Base-by-base conservation (phyloP, 78 protist species). In the Dictyostelium citrinum region DNA sequence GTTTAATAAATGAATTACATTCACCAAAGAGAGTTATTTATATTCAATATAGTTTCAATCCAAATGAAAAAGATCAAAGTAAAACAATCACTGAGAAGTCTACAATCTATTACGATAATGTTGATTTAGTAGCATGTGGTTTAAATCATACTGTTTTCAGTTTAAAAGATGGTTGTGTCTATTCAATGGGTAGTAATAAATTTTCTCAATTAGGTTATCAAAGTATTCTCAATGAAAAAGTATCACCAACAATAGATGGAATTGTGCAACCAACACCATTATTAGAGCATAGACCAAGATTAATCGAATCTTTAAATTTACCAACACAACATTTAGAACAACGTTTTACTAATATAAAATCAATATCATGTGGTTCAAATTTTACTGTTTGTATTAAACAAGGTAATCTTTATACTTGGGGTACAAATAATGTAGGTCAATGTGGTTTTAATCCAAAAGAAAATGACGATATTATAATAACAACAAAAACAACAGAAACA, bases 101-200 rank as follows among this genome's bases (percentile, higher is more conserved):
- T 1, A 22, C 55, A 58, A 70, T 6, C n/a, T 33, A 27, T 17
- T 17, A 39, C 4, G 90, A 33, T 29, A 35, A 41, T 60, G 90
- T 90, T 0, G 86, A 83, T 37, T 20, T 74, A 6, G 95, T 91
- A 0, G 43, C 95, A 14, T 91, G 95, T 55, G 95, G 95, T 37
- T 12, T 45, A 12, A 60, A 77, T 43, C 95, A 91, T 27, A 91
- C 95, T 17, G 39, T 91, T 3, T 31, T 91, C 10, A 14, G 64
- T 9, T 27, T 49, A 7, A 20, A 35, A 9, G 72, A 90, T 37
- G 95, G 95, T 33, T 55, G 82, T 41, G 71, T 68, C 3, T 81
- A 74, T 74, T 84, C 61, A 11, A 82, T 81, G 90, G 90, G 88
- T 16, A 11, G 29, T 7, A 82, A 81, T 31, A 55, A 61, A 55